Conservation (phyloP, 345 rosid genomes). For the Cochlearia excelsa region DNA sequence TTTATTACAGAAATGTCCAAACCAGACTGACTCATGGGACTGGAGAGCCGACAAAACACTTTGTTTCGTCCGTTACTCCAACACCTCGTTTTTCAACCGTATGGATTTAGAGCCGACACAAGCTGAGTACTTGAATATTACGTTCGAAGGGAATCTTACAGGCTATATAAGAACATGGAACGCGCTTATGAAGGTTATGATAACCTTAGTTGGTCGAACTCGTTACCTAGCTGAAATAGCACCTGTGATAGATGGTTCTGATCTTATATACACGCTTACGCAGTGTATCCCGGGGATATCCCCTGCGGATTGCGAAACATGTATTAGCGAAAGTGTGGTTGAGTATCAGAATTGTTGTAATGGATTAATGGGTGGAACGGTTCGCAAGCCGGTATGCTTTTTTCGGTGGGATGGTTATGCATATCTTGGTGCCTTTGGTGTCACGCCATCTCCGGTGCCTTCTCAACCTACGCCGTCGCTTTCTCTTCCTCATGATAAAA, state of each 20-base stretch:
- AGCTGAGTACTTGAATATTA: no score
- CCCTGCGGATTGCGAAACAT: conserved; percentile 3
- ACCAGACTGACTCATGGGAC: no score
- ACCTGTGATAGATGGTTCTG: not conserved
- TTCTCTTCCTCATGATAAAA: conserved; percentile 3
- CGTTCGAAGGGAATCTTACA: conserved; percentile 6
- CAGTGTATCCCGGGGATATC: conserved; percentile 31
- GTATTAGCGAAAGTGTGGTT: conserved; percentile 1
- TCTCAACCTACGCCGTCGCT: conserved; percentile 5
- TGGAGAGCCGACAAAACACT: no score
- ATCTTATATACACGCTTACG: conserved; percentile 16
- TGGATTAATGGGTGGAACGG: not conserved
- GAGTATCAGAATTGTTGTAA: conserved; percentile 5
- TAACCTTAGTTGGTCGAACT: not conserved
- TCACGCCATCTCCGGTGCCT: not conserved
- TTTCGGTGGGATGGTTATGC: conserved; percentile 20
- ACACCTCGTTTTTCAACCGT: no score
- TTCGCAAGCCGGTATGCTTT: conserved; percentile 24
- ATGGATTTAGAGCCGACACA: no score
- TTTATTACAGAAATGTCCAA: conserved; percentile 1
- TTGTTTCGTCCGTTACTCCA: no score
- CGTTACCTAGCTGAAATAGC: conserved; percentile 13
- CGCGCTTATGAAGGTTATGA: conserved; percentile 7
- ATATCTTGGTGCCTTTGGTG: conserved; percentile 11
- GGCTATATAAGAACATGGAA: conserved; percentile 12